Evolutionary conservation across 352 stramenopile species (phyloP), one percentile per base, ranked within the genome.

Genomic region (Achlya hypogyna): DNA sequence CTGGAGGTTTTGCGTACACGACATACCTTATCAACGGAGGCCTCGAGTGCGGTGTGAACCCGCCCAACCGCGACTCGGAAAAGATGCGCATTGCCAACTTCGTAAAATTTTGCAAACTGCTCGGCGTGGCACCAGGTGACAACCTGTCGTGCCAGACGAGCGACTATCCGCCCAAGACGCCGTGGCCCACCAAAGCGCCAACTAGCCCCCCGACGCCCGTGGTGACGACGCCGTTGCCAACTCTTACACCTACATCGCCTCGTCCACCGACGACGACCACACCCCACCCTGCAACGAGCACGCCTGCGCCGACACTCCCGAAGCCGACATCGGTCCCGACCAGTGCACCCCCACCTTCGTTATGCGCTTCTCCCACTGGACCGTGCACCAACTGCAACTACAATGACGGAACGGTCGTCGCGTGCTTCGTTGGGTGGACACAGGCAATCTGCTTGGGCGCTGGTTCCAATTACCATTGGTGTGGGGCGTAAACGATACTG

Each of bases 21-120:
- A 84, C 77, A 22, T 43, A 76, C 42, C 76, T 81, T 34, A 84
- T 84, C 42, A 84, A 84, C 65, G 77, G 77, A 31, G 73, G 38
- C 2, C 69, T 84, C 1, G 77, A 84, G 59, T 82, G 77, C 29
- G 77, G 77, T 27, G 51, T 69, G 2, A 22, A 70, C 29, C 75
- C 71, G 4, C 73, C 73, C 0, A 78, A 78, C 65, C 67, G 47
- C 34, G 53, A 34, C 16, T 82, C 75, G 53, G 77, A 84, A 60
- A 51, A 73, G 62, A 69, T 74, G 53, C 77, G 77, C 22, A 65
- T 70, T 47, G 53, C 51, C 12, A 65, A 42, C 27, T 70, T 59
- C 64, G 22, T 58, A 22, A 58, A 53, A 22, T 40, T 66, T 32
- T 65, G 52, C 28, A 28, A 18, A 5, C 8, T 38, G 29, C 31